phyloP scores from a whole-genome alignment of 495 filamentous ascomycete genomes.

The Hypoxylon crocopeplum region DNA sequence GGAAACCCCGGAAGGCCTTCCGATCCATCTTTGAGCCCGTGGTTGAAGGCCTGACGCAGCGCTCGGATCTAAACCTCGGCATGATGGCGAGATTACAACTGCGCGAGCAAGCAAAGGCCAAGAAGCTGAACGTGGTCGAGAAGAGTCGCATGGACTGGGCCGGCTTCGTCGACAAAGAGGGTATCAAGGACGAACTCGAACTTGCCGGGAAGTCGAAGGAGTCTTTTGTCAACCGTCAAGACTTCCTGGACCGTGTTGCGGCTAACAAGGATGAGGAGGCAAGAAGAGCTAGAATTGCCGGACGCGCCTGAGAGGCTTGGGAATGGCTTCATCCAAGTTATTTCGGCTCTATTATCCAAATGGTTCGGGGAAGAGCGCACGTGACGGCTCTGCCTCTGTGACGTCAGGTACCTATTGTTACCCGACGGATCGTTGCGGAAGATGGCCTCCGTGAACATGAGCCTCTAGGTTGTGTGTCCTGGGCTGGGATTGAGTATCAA shows the following conservation, averaged over 20 bases:
- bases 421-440: no score
- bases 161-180: slow-evolving; percentile 88
- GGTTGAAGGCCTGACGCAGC: slow-evolving; percentile 50
- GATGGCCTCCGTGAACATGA: no score
- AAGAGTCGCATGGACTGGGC: slow-evolving; percentile 97
- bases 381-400: no score
- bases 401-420: no score
- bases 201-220: slow-evolving; percentile 83
- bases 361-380: no score
- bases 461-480: no score
- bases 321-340: not conserved
- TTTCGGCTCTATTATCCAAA: not conserved
- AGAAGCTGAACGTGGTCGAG: slow-evolving; percentile 94
- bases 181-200: slow-evolving; percentile 89
- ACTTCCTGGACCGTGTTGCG: slow-evolving; percentile 87
- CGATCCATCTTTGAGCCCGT: slow-evolving; percentile 84
- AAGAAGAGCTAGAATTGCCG: slow-evolving; percentile 65
- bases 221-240: slow-evolving; percentile 81
- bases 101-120: slow-evolving; percentile 62
- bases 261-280: slow-evolving; percentile 77
- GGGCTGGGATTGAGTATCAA: no score
- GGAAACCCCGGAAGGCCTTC: slow-evolving; percentile 73
- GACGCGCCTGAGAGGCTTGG: slow-evolving; percentile 41
- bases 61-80: slow-evolving; percentile 59
- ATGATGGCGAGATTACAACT: slow-evolving; percentile 47